A percentile compares a stretch with the other conserved stretches of the same genome.
phyloP scores from a whole-genome alignment of 768 basidiomycete species.

The Coprinopsis strossmayeri region DNA sequence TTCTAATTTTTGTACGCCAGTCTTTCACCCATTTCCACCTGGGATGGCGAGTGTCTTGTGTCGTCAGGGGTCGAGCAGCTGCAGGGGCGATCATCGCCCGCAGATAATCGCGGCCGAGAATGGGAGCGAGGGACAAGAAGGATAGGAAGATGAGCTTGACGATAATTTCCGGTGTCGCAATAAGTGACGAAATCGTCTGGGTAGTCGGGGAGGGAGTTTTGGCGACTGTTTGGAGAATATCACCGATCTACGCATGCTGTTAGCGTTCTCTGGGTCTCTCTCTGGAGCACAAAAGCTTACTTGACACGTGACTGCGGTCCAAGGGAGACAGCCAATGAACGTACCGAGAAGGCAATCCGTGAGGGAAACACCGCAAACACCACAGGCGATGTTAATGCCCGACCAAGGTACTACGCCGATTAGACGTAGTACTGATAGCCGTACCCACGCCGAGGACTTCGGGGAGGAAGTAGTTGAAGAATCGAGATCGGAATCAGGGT shows the following conservation, averaged over 20 bases:
- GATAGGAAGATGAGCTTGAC: conserved; percentile 79
- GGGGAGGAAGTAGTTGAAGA: conserved; percentile 25
- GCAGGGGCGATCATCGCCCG: conserved; percentile 45
- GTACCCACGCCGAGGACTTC: conserved; percentile 65
- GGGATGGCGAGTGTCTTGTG: conserved; percentile 19
- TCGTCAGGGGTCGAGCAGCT: conserved; percentile 14
- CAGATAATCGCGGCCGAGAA: conserved; percentile 66
- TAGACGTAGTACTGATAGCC: conserved; percentile 80
- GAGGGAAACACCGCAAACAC: conserved; percentile 78
- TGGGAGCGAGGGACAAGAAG: conserved; percentile 80
- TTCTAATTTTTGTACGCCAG: conserved; percentile 56
- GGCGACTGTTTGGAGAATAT: conserved; percentile 80
- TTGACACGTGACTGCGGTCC: conserved; percentile 91
- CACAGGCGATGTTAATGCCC: conserved; percentile 94
- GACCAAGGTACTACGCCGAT: conserved; percentile 96
- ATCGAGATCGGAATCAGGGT: conserved; percentile 38
- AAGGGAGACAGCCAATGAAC: conserved; percentile 80
- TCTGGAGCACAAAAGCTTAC: conserved; percentile 28
- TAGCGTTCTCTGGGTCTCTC: background rate
- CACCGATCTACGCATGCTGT: conserved; percentile 57
- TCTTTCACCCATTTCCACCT: conserved; percentile 65
- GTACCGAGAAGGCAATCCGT: conserved; percentile 72
- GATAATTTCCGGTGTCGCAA: conserved; percentile 78
- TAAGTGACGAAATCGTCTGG: conserved; percentile 78
- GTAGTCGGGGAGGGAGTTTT: conserved; percentile 62